Evolutionary conservation across 139 green algal genomes (phyloP).

Genomic region (Picochlorum sp.): DNA sequence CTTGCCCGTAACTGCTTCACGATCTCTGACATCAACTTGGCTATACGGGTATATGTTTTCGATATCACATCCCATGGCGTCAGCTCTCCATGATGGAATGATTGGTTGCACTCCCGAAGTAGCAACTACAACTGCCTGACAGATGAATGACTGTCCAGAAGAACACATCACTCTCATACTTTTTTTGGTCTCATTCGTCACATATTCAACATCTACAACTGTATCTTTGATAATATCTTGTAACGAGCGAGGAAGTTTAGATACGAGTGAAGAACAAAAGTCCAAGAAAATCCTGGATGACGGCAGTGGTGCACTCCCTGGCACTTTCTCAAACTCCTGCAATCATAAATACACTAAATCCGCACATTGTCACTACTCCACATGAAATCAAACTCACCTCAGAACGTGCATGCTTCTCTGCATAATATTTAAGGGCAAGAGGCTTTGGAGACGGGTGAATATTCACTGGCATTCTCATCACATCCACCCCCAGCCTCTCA

Average conservation of each 20-base stretch:
- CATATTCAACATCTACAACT: not conserved
- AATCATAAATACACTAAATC: not conserved
- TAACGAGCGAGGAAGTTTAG: too few species aligned
- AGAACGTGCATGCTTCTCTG: not conserved
- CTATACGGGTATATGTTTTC: not conserved
- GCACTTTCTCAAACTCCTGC: not conserved
- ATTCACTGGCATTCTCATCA: conserved; percentile 12
- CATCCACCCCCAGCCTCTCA: not conserved
- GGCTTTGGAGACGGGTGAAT: conserved; percentile 18
- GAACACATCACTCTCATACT: too few species aligned
- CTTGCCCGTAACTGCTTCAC: not conserved
- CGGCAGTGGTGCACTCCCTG: too few species aligned
- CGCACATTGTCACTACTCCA: not conserved
- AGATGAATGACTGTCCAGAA: not conserved
- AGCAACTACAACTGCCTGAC: not conserved
- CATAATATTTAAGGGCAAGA: conserved; percentile 15
- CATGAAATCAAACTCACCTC: not conserved
- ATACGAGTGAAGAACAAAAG: too few species aligned
- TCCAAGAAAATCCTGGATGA: too few species aligned
- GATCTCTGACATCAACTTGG: too few species aligned
- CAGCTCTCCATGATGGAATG: not conserved
- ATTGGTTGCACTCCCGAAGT: not conserved
- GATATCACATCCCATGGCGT: not conserved
- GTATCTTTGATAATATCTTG: too few species aligned
- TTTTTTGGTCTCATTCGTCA: too few species aligned